phyloP scores from a whole-genome alignment of 2,329 filamentous ascomycete genomes.

The Fusarium chlamydosporum region DNA sequence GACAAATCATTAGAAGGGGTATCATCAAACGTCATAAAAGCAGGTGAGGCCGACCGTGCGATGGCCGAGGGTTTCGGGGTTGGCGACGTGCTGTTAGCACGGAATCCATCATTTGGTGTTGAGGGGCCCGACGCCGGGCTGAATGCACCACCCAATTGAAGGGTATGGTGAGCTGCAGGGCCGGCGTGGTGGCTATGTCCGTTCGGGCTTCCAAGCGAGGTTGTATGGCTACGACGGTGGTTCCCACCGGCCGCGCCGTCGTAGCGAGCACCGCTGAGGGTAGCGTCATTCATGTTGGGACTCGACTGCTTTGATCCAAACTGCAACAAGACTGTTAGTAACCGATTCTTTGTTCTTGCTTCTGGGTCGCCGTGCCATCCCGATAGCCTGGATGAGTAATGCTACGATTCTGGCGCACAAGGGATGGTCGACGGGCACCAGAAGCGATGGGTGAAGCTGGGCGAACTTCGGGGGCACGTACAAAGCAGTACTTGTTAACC shows the following conservation, averaged over 20 bases:
- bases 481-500: conserved; percentile 99
- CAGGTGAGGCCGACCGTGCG: conserved; percentile 61
- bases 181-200: conserved; percentile 51
- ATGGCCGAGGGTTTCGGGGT: conserved; percentile 56
- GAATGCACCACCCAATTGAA: conserved; percentile 49
- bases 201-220: conserved; percentile 35
- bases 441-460: conserved; percentile 47
- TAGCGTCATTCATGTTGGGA: conserved; percentile 65
- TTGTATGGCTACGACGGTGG: conserved; percentile 26
- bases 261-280: conserved; percentile 59
- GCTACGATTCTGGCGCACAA: conserved; percentile 36
- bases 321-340: conserved; percentile 63
- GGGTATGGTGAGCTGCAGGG: conserved; percentile 61
- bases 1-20: conserved; percentile 60
- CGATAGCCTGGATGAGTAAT: conserved; percentile 27
- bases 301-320: conserved; percentile 73
- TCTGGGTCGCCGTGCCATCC: conserved; percentile 42
- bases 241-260: conserved; percentile 43
- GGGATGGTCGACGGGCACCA: conserved; percentile 40
- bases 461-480: conserved; percentile 75
- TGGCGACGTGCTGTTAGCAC: conserved; percentile 47
- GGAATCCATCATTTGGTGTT: conserved; percentile 50
- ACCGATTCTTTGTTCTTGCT: conserved; percentile 48
- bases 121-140: conserved; percentile 40
- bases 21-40: conserved; percentile 63